phyloP scores from a whole-genome alignment of 768 basidiomycete species.

The Leucosporidium scottii region DNA sequence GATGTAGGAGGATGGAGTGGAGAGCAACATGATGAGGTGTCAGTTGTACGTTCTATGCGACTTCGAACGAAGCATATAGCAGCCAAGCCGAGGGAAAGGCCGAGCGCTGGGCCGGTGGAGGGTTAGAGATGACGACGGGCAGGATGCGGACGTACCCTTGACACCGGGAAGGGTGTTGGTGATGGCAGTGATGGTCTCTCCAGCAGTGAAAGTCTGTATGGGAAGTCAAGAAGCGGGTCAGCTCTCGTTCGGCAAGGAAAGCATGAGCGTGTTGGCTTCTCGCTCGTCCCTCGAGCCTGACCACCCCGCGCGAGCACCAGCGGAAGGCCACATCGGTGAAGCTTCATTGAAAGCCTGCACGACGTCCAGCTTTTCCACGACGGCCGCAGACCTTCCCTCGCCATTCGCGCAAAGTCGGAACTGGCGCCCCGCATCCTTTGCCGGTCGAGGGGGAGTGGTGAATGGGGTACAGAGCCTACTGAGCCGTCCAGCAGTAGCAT shows the following conservation, averaged over 20 bases:
- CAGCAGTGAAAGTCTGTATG: constrained; percentile 12
- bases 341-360: too few relatives aligned
- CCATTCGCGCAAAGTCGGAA: too few relatives aligned
- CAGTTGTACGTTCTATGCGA: too few relatives aligned
- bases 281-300: neutral
- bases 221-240: neutral
- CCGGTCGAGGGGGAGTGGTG: too few relatives aligned
- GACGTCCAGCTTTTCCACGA: too few relatives aligned
- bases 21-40: neutral
- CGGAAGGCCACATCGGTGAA: neutral
- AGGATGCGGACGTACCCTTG: constrained; percentile 8
- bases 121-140: neutral
- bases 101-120: neutral
- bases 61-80: neutral
- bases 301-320: neutral
- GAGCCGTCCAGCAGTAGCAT: too few relatives aligned
- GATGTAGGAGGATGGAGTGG: neutral
- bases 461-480: neutral
- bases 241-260: neutral
- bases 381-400: too few relatives aligned
- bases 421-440: too few relatives aligned
- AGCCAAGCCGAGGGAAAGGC: neutral
- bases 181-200: constrained; percentile 23
- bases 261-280: neutral
- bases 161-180: constrained; percentile 26